These are phyloP conservation scores for Flaveria robusta DNA, from an alignment of 129 eudicot genomes.

Conservation along the genomic window DNA sequence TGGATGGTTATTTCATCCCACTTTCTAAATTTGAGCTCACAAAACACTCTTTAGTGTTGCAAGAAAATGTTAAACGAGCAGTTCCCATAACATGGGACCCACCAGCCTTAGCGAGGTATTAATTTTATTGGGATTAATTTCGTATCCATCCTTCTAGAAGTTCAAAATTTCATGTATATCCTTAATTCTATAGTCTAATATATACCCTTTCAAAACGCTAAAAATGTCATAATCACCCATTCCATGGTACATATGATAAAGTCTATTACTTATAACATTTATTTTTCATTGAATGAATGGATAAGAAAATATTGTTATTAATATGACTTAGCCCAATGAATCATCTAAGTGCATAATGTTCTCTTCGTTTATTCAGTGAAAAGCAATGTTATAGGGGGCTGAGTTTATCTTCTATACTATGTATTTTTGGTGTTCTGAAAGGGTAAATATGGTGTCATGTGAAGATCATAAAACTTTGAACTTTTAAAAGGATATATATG, in stretches of 20 bases:
- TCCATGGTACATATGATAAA: neutral
- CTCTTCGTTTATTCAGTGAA: neutral
- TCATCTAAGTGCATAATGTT: neutral
- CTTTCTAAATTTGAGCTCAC: conserved; percentile 65
- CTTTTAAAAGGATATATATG: neutral
- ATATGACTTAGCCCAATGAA: neutral
- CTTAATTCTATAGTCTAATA: neutral
- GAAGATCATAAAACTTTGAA: neutral
- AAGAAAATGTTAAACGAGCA: conserved; percentile 70
- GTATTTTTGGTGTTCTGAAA: neutral
- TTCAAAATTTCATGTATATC: neutral
- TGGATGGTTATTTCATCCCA: conserved; percentile 83
- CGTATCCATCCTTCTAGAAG: neutral
- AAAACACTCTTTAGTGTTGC: conserved; percentile 51
- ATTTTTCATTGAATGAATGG: neutral
- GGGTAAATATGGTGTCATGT: neutral
- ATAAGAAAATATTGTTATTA: neutral
- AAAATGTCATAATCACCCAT: neutral
- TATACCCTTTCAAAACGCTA: neutral
- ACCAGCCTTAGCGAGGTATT: conserved; percentile 83
- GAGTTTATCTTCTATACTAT: neutral
- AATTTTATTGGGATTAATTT: neutral
- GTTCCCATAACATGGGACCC: conserved; percentile 90
- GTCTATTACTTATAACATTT: neutral
- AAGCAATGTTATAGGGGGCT: neutral